These are phyloP conservation scores for Barnettozyma sucrosica DNA, from an alignment of 805 yeast genomes.

Conservation along the genomic window DNA sequence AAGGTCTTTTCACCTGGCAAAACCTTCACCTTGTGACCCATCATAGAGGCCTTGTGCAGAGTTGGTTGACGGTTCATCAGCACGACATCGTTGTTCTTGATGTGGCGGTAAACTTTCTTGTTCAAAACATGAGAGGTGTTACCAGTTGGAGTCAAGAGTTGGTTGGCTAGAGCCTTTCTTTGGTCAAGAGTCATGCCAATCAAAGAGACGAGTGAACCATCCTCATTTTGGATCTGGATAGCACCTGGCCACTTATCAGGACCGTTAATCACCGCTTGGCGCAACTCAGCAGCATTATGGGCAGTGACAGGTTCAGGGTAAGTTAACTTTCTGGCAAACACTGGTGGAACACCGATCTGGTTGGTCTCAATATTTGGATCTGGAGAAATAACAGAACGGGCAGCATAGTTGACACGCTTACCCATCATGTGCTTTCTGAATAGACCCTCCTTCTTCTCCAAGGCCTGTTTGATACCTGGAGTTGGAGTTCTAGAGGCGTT, in stretches of 20 bases:
- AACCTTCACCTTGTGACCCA: conserved; percentile 98
- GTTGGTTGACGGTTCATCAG: conserved; percentile 99
- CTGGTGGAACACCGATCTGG: conserved; percentile 98
- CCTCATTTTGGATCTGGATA: conserved; percentile 90
- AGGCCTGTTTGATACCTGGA: conserved; percentile 96
- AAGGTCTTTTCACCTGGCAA: conserved; percentile 96
- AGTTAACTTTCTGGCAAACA: conserved; percentile 90
- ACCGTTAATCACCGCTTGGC: conserved; percentile 95
- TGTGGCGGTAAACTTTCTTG: conserved; percentile 93
- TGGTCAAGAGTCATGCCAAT: conserved; percentile 90
- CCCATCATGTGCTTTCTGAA: conserved; percentile 99
- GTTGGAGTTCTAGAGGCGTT: conserved; percentile 58
- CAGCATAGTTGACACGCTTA: conserved; percentile 97
- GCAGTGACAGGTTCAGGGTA: conserved; percentile 98
- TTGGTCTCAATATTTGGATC: conserved; percentile 98
- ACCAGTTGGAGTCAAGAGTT: conserved; percentile 79
- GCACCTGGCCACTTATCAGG: conserved; percentile 99
- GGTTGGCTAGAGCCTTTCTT: conserved; percentile 92
- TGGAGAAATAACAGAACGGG: conserved; percentile 98
- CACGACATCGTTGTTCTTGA: conserved; percentile 91
- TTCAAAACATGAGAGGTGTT: conserved; percentile 54
- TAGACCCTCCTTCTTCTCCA: conserved; percentile 97
- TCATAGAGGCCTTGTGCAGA: conserved; percentile 98
- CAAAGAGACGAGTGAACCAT: conserved; percentile 76
- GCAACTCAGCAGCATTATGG: conserved; percentile 81